Evolutionary conservation across 2,329 filamentous ascomycete genomes (phyloP).

Genomic region (Lasiodiplodia sp.): DNA sequence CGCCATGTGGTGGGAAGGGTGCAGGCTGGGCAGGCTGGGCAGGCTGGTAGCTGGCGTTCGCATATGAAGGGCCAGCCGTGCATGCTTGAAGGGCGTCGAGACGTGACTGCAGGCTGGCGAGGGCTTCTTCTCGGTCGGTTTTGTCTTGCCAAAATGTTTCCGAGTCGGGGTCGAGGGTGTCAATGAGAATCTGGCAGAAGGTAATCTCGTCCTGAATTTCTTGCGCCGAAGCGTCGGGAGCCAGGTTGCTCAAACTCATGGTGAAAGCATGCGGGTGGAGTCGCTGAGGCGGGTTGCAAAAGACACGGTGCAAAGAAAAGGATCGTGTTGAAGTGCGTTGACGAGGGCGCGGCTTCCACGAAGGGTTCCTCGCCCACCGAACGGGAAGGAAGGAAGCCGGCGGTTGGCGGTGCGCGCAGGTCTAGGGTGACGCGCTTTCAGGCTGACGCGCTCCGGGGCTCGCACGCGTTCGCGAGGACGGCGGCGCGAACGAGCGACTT

Average conservation of each 20-base stretch:
- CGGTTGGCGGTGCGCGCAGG: background rate
- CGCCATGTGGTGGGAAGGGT: background rate
- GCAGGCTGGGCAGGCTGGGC: background rate
- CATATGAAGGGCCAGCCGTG: conserved; percentile 4
- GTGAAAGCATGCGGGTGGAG: conserved; percentile 5
- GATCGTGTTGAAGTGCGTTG: background rate
- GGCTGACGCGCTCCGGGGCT: conserved; percentile 4
- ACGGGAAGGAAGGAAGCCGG: background rate
- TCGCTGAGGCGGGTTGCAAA: background rate
- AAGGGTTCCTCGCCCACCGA: background rate
- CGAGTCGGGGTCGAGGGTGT: conserved; percentile 20
- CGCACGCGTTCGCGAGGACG: conserved; percentile 5
- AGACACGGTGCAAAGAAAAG: background rate
- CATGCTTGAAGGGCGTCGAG: background rate
- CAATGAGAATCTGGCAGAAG: conserved; percentile 25
- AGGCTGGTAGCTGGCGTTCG: background rate
- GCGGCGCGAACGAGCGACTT: conserved; percentile 8
- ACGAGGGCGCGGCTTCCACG: background rate
- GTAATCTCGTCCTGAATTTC: conserved; percentile 27
- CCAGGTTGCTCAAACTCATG: conserved; percentile 26
- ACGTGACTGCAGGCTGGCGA: background rate
- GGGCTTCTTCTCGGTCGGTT: background rate
- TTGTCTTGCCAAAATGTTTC: conserved; percentile 20
- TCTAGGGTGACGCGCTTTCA: background rate
- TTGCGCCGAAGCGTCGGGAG: conserved; percentile 7